These are phyloP conservation scores for Melanomma pulvis-pyrius DNA, from an alignment of 495 filamentous ascomycete species.

Conservation along the genomic window DNA sequence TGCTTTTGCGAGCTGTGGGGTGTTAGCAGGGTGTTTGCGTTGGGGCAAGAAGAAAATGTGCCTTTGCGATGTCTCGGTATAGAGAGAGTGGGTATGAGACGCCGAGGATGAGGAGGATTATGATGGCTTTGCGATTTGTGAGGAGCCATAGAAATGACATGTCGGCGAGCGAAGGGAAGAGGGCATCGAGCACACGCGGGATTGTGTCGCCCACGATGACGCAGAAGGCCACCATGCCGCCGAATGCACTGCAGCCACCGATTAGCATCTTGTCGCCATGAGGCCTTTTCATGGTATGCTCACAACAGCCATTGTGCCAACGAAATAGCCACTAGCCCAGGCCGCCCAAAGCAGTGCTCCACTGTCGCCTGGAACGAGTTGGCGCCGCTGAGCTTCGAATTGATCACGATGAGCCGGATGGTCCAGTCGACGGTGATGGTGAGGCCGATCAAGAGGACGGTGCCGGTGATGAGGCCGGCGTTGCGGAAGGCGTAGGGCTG, in stretches of 20 bases:
- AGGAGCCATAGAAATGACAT: slow-evolving; percentile 79
- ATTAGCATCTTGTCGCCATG: neutral
- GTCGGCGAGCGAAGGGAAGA: slow-evolving; percentile 76
- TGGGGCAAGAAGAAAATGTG: slow-evolving; percentile 45
- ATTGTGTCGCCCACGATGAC: slow-evolving; percentile 97
- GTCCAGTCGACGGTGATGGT: slow-evolving; percentile 95
- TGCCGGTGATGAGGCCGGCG: slow-evolving; percentile 79
- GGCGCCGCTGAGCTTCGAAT: slow-evolving; percentile 89
- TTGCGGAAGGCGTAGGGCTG: slow-evolving; percentile 94
- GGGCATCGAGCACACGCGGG: slow-evolving; percentile 78
- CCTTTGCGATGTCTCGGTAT: slow-evolving; percentile 97
- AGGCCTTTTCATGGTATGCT: slow-evolving; percentile 26
- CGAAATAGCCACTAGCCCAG: slow-evolving; percentile 85
- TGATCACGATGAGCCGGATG: slow-evolving; percentile 92
- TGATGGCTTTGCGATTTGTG: slow-evolving; percentile 77
- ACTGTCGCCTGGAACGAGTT: slow-evolving; percentile 94
- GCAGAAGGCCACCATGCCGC: slow-evolving; percentile 97
- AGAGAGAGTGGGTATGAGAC: slow-evolving; percentile 91
- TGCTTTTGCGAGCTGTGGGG: slow-evolving; percentile 81
- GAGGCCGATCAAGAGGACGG: slow-evolving; percentile 73
- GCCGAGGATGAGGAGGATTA: slow-evolving; percentile 79
- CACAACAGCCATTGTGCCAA: slow-evolving; percentile 92
- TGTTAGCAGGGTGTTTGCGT: slow-evolving; percentile 39
- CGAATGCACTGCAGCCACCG: slow-evolving; percentile 67
- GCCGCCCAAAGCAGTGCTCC: slow-evolving; percentile 86